Base-by-base conservation (phyloP, 2,329 filamentous ascomycete species). In the Cercospora brassicicola region DNA sequence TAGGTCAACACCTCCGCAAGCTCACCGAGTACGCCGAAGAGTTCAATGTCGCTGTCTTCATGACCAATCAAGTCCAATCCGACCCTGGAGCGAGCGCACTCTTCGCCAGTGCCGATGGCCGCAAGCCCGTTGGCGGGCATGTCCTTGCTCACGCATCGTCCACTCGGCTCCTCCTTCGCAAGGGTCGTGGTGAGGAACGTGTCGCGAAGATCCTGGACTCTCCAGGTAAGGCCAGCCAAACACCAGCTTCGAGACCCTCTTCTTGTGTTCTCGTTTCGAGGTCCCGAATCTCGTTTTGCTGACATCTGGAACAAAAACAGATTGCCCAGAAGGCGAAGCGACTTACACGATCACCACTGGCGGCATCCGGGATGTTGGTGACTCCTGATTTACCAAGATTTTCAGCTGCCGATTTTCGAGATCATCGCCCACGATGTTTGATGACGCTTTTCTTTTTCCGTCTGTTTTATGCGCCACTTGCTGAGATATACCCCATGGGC, bases 41-140 rank as follows among this genome's bases (percentile, higher is more conserved):
- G 74, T 91, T 90, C 81, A 91, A 91, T 74, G 81, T 91, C 67
- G 68, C 85, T 59, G 86, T 89, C 60, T 80, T 89, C 67, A 87
- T 89, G 85, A 91, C 89, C 63, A 91, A 91, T 71, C 89, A 91
- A 79, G 89, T 91, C 39, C 89, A 90, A 79, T 89, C 87, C 67
- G 89, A 91, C 72, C 89, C 89, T 13, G 89, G 89, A 69, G 89
- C 89, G 10, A 90, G 84, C 76, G 87, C 89, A 56, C 81, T 91
- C 10, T 91, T 91, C 75, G 87, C 88, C 61, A 85, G 88, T 71
- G 88, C 87, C 65, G 89, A 91, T 79, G 89, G 89, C 56, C 84
- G 88, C 57, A 90, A 90, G 76, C 88, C 88, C 59, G 85, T 88
- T 59, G 87, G 88, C 69, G 89, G 89, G 15, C 89, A 91, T 79